Percentiles rank a stretch among this genome's conserved stretches.
phyloP scores from a whole-genome alignment of 441 rosid species.

The Populus trichocarpa region DNA sequence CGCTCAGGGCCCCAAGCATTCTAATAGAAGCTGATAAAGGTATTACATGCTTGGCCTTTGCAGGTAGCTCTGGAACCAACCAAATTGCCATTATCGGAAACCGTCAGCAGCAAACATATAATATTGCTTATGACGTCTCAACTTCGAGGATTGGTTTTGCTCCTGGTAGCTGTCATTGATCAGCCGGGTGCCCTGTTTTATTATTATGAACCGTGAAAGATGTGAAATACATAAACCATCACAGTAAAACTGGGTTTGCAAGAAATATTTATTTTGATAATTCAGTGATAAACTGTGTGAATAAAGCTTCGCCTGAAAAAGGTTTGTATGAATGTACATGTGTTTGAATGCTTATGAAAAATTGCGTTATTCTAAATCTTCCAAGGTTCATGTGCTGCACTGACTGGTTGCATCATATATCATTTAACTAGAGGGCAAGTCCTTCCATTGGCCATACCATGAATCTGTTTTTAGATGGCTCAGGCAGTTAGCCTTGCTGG shows the following conservation, averaged over 20 bases:
- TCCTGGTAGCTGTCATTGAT: conserved; percentile 23
- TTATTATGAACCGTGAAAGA: neutral
- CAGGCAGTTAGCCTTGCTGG: neutral
- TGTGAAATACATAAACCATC: neutral
- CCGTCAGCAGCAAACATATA: conserved; percentile 40
- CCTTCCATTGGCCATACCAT: neutral
- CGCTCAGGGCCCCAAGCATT: conserved; percentile 24
- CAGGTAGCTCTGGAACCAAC: conserved; percentile 10
- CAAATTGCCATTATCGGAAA: conserved; percentile 41
- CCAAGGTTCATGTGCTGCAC: neutral
- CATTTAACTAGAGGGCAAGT: neutral
- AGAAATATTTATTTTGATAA: neutral
- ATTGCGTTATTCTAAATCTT: neutral
- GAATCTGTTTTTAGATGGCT: neutral
- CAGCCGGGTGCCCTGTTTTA: neutral
- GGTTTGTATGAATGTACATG: neutral
- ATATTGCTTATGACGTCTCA: conserved; percentile 37
- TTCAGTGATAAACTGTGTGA: neutral
- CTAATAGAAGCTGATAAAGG: conserved; percentile 34
- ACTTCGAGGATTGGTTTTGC: conserved; percentile 42
- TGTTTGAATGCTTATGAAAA: neutral
- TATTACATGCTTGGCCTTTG: conserved; percentile 43
- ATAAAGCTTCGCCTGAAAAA: neutral
- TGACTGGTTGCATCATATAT: neutral
- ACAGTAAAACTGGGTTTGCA: neutral